A percentile compares a stretch with the other conserved stretches of the same genome.
Evolutionary conservation across 352 stramenopile species (phyloP).

Genomic region (Phytophthora sansomeana): DNA sequence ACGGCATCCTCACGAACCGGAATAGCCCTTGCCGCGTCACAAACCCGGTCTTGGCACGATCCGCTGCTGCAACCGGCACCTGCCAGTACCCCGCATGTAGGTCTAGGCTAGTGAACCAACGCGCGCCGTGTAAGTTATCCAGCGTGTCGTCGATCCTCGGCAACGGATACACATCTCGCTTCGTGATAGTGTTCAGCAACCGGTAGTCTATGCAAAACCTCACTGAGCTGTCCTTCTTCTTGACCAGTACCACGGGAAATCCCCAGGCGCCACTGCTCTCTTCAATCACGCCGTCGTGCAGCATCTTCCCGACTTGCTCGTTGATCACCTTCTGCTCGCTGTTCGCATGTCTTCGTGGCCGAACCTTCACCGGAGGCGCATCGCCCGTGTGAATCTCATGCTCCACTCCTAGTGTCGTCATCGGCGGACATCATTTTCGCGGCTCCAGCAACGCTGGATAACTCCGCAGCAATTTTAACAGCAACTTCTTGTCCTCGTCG

Average conservation of each 20-base stretch:
- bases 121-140: too few species aligned
- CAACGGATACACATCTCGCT: background rate
- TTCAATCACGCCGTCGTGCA: background rate
- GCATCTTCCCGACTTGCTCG: background rate
- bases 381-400: background rate
- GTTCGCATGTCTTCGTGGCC: background rate
- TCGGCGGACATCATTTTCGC: background rate
- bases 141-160: too few species aligned
- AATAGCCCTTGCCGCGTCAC: too few species aligned
- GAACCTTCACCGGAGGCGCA: background rate
- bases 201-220: background rate
- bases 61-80: too few species aligned
- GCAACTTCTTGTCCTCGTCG: background rate
- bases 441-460: background rate
- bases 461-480: too few species aligned
- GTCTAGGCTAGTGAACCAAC: too few species aligned
- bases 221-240: background rate
- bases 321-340: background rate
- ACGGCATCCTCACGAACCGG: too few species aligned
- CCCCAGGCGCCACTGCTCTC: background rate
- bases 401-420: background rate
- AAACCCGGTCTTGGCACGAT: too few species aligned
- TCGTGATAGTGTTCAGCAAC: background rate
- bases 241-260: background rate
- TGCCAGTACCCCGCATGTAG: too few species aligned